phyloP scores from a whole-genome alignment of 805 yeast genomes.

The Saturnispora besseyi region DNA sequence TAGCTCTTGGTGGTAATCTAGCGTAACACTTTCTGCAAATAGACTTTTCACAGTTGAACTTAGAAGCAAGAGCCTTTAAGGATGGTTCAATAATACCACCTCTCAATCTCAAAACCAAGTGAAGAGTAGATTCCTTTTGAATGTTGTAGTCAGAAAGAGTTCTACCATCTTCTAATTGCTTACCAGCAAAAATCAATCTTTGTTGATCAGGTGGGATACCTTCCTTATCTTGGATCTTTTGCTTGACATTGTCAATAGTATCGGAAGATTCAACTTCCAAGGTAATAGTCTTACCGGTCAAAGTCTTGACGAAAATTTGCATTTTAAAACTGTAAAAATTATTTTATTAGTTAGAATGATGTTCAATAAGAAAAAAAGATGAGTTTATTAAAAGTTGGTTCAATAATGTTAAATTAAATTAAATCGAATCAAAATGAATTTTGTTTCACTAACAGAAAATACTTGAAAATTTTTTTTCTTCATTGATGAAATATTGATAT shows the following conservation, averaged over 20 bases:
- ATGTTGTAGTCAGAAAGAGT: constrained; percentile 91
- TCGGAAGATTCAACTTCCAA: constrained; percentile 85
- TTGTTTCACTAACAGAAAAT: too few species aligned
- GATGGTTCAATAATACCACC: constrained; percentile 97
- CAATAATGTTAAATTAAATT: not conserved
- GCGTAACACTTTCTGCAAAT: constrained; percentile 99
- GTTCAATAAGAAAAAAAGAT: constrained; percentile 1
- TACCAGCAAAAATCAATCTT: constrained; percentile 91
- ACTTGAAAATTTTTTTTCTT: too few species aligned
- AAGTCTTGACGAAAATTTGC: constrained; percentile 99
- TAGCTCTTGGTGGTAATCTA: constrained; percentile 99
- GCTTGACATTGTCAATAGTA: constrained; percentile 90
- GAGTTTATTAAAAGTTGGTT: not conserved
- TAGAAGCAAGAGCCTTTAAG: constrained; percentile 96
- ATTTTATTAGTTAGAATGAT: constrained; percentile 7
- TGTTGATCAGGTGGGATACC: constrained; percentile 97
- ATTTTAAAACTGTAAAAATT: constrained; percentile 31
- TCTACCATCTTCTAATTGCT: constrained; percentile 94
- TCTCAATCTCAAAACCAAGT: constrained; percentile 59
- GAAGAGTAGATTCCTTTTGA: constrained; percentile 77
- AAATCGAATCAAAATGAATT: not conserved
- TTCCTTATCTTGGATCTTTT: constrained; percentile 93
- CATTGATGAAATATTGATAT: too few species aligned
- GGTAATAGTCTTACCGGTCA: constrained; percentile 96
- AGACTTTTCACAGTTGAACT: constrained; percentile 99